Evolutionary conservation across 257 asterid genomes (phyloP), one percentile per base, ranked within the genome.

Genomic region (Solanum appendiculatum): DNA sequence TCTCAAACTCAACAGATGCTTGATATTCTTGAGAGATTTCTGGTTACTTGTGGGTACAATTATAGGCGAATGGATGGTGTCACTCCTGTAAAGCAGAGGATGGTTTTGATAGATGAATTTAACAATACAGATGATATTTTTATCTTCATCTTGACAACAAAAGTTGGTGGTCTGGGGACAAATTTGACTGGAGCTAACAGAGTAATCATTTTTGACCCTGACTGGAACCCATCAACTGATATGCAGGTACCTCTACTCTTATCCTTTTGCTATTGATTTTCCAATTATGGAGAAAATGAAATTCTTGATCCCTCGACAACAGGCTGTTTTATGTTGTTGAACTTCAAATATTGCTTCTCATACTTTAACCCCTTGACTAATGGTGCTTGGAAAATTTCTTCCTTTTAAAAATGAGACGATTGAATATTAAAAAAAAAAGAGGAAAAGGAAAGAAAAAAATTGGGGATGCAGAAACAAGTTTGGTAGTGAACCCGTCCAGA

Each of bases 221-320:
- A 97, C 88, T 97, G 99, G 99, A 97, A 97, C 91, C 99, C 99
- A 20, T 97, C 99, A 44, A 97, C 98, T 31, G 99, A 97, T 89
- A 96, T 92, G 92, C 99, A 97, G 99, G 99, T 97, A 74, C 34
- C 33, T 64, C 36, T 70, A 69, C 48, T 85, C 66, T 85, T 70
- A 70, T 6, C 87, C 25, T 85, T 66, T 85, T 85, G 58, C 56
- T 46, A 27, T 46, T 80, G 84, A 80, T 80, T 80, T 80, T 46
- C 31, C 44, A 81, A 48, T 81, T 6, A 29, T 81, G 69, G 66
- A 81, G 85, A 48, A 16, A 18, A 48, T 51, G 7, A 81, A 25
- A 31, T 29, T 81, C 44, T 48, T 48, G 85, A 16, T 81, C 69
- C 46, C 66, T 48, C 7, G 27, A 48, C 20, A 80, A 80, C 63